Evolutionary conservation across 2,329 filamentous ascomycete genomes (phyloP), one percentile per base, ranked within the genome.

Genomic region (Pyricularia pennisetigena): DNA sequence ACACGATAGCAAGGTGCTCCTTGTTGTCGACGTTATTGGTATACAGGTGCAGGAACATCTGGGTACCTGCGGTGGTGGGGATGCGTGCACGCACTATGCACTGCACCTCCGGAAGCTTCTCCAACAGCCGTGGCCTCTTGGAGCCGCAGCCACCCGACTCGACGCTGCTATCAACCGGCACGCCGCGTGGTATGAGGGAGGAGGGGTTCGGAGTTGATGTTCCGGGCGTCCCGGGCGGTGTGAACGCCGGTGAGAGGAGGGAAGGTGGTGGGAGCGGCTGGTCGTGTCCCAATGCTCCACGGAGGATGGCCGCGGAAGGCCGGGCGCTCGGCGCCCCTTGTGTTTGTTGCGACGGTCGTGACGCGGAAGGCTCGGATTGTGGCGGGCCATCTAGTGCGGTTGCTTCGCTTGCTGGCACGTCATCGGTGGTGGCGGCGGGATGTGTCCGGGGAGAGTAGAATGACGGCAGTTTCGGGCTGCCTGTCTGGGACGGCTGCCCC

Each of bases 11-110:
- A 67, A 99, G 81, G 77, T 99, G 95, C 76, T 99, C 95, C 79
- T 99, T 99, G 72, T 90, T 92, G 78, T 99, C 95, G 7, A 92
- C 88, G 73, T 91, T 91, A 79, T 99, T 99, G 71, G 89, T 89
- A 80, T 99, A 99, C 0, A 98, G 83, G 76, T 99, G 94, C 67
- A 99, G 80, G 79, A 96, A 99, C 93, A 99, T 98, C 78, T 99
- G 94, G 12, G 93, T 91, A 3, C 94, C 94, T 0, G 86, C 88
- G 2, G 93, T 94, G 3, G 94, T 98, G 0, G 95, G 95, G 73
- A 99, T 99, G 68, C 95, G 90, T 23, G 95, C 95, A 72, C 95
- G 90, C 65, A 98, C 95, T 71, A 96, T 88, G 80, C 95, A 99
- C 76, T 92, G 89, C n/a, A 99, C 94, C 28, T 91, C 80, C 8